Conservation (phyloP, 345 rosid species). For the Diplotaxis tenuifolia region DNA sequence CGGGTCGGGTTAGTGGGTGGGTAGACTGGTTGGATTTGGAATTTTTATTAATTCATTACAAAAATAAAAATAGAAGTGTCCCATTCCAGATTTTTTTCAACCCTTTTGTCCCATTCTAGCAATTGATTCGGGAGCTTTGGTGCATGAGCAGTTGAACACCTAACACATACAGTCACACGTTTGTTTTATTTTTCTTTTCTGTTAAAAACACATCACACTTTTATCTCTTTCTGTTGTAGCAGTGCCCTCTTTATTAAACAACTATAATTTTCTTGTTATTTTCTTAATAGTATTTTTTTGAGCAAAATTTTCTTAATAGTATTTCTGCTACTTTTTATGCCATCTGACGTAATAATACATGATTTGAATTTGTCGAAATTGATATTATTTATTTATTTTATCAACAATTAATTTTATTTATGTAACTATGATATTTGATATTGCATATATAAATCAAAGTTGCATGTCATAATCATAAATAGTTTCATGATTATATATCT, state of each 20-base stretch:
- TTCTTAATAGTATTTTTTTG: background rate
- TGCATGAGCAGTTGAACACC: slow-evolving; percentile 32
- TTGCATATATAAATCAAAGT: background rate
- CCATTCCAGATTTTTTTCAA: too few relatives aligned
- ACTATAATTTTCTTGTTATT: background rate
- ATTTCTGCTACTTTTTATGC: background rate
- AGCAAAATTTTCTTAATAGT: background rate
- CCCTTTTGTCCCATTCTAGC: too few relatives aligned
- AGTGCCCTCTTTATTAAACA: background rate
- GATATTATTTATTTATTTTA: background rate
- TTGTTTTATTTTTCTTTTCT: background rate
- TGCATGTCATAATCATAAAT: background rate
- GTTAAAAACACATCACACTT: background rate
- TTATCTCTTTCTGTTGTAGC: slow-evolving; percentile 5
- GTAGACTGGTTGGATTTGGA: too few relatives aligned
- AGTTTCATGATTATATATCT: background rate
- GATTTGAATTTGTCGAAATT: background rate
- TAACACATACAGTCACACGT: background rate
- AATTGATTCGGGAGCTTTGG: slow-evolving; percentile 12
- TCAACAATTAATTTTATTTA: too few relatives aligned
- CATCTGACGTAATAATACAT: background rate
- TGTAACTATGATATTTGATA: background rate
- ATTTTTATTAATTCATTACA: too few relatives aligned
- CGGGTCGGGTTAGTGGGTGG: too few relatives aligned
- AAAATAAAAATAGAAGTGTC: too few relatives aligned